Percentiles rank a stretch among this genome's conserved stretches.
Evolutionary conservation across 257 asterid genomes (phyloP).

Genomic region (Buddleja alternifolia): DNA sequence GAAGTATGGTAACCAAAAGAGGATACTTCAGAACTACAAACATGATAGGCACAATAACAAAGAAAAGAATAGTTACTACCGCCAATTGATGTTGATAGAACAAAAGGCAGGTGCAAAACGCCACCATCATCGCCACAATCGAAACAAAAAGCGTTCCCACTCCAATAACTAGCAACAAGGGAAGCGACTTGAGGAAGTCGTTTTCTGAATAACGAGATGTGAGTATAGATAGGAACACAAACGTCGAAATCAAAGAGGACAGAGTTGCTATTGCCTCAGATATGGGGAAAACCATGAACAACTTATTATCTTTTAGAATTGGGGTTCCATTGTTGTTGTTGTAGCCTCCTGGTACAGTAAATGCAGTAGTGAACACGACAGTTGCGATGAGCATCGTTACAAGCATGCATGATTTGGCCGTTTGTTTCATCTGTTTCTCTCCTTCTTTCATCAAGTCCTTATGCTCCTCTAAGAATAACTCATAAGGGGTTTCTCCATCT

Average conservation of each 20-base stretch:
- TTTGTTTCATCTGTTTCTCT: conserved; percentile 44
- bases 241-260: too few species aligned
- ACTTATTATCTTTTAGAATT: not conserved
- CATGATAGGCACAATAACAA: conserved; percentile 30
- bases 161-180: conserved; percentile 37
- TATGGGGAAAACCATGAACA: conserved; percentile 32
- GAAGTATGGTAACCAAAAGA: conserved; percentile 26
- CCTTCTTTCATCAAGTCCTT: conserved; percentile 34
- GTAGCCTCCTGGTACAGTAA: conserved; percentile 49
- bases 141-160: conserved; percentile 37
- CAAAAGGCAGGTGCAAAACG: conserved; percentile 28
- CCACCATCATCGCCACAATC: conserved; percentile 41
- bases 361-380: conserved; percentile 41
- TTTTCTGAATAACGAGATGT: conserved; percentile 37
- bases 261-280: too few species aligned
- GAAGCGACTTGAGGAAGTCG: conserved; percentile 36
- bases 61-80: not conserved
- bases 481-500: conserved; percentile 30
- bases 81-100: conserved; percentile 32
- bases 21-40: too few species aligned
- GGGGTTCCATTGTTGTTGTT: conserved; percentile 35
- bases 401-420: conserved; percentile 39
- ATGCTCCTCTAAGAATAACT: too few species aligned
- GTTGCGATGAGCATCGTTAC: conserved; percentile 42
- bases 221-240: too few species aligned